These are phyloP conservation scores for Teunomyces stri DNA, from an alignment of 805 yeast genomes.

Conservation along the genomic window DNA sequence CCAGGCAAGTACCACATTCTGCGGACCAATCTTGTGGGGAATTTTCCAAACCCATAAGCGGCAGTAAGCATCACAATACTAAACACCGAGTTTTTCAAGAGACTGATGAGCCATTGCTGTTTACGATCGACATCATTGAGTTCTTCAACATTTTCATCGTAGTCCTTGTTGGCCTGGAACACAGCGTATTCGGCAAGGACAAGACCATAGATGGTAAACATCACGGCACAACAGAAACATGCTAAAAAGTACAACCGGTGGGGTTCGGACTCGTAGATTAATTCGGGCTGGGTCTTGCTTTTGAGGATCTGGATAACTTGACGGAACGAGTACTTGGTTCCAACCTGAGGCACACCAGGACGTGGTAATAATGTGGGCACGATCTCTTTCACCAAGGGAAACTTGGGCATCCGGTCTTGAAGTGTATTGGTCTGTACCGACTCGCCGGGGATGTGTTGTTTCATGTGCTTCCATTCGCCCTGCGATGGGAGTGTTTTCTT, in stretches of 20 bases:
- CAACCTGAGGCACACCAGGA: constrained; percentile 75
- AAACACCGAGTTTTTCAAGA: constrained; percentile 27
- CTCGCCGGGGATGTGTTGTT: constrained; percentile 59
- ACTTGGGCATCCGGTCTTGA: constrained; percentile 60
- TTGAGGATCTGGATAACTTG: constrained; percentile 60
- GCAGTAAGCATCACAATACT: constrained; percentile 26
- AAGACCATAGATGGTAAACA: constrained; percentile 67
- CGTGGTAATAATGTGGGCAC: constrained; percentile 69
- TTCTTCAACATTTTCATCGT: constrained; percentile 50
- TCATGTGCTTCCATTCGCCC: constrained; percentile 43
- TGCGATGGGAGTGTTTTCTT: constrained; percentile 29
- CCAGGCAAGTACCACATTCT: constrained; percentile 77
- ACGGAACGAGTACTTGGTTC: constrained; percentile 51
- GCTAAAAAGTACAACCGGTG: constrained; percentile 72
- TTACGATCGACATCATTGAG: constrained; percentile 42
- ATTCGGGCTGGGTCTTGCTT: constrained; percentile 59
- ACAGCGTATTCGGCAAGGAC: constrained; percentile 56
- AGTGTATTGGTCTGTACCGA: constrained; percentile 41
- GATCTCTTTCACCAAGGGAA: constrained; percentile 62
- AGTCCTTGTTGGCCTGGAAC: constrained; percentile 50
- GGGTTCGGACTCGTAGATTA: constrained; percentile 81
- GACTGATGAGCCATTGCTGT: constrained; percentile 34
- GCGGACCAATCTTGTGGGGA: constrained; percentile 71
- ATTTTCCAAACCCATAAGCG: constrained; percentile 29
- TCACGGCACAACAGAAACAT: constrained; percentile 65